Evolutionary conservation across 1,284 basidiomycete genomes (phyloP).

Genomic region (Malassezia cuniculi): DNA sequence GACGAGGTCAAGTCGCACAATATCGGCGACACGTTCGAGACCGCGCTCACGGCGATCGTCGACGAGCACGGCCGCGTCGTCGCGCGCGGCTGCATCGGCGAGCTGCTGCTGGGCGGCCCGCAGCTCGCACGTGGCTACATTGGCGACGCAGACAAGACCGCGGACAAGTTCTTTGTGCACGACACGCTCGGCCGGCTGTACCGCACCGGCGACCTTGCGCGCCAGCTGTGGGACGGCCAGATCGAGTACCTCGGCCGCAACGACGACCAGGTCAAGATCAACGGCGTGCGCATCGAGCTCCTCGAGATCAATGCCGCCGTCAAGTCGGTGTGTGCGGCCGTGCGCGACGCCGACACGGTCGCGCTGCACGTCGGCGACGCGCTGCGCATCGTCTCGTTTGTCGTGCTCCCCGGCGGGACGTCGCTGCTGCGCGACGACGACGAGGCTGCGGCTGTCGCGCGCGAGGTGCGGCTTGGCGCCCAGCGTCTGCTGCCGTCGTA

Average conservation of each 20-base stretch:
- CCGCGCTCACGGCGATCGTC: conserved; percentile 38
- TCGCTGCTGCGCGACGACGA: conserved; percentile 24
- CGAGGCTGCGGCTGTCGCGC: conserved; percentile 24
- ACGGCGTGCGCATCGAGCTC: conserved; percentile 46
- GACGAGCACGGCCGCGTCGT: conserved; percentile 32
- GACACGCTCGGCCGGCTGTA: conserved; percentile 35
- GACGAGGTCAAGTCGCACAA: conserved; percentile 45
- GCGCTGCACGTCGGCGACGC: conserved; percentile 24
- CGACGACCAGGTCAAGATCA: conserved; percentile 47
- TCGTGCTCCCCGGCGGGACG: conserved; percentile 22
- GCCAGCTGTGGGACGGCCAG: conserved; percentile 39
- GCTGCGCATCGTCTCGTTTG: conserved; percentile 43
- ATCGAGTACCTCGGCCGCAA: conserved; percentile 46
- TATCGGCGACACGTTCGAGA: conserved; percentile 43
- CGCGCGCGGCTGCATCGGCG: conserved; percentile 45
- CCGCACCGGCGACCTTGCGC: conserved; percentile 41
- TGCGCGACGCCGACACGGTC: conserved; percentile 41
- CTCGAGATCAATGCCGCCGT: conserved; percentile 46
- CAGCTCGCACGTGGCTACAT: conserved; percentile 40
- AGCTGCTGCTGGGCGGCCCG: conserved; percentile 39
- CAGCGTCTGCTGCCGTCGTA: conserved; percentile 33
- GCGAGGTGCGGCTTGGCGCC: conserved; percentile 22
- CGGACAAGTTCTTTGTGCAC: conserved; percentile 38
- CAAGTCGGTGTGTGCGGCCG: conserved; percentile 24
- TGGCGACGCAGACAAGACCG: conserved; percentile 37